Conservation (phyloP, 768 basidiomycete species). For the Mycena vitilis region DNA sequence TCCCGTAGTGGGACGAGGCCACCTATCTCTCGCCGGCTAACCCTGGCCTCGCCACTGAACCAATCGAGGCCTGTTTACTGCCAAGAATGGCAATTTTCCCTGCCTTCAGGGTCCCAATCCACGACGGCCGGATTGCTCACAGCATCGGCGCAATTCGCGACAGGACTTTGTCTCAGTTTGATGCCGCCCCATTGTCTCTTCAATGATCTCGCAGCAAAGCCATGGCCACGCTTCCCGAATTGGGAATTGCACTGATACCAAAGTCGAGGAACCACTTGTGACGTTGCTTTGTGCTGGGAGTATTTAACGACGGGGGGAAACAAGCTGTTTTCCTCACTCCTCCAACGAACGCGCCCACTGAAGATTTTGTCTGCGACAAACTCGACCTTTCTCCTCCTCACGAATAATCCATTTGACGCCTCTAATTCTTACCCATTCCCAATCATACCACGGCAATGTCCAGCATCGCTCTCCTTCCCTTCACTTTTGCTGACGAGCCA, state of each 20-base stretch:
- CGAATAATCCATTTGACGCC: neutral
- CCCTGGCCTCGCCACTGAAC: too few relatives aligned
- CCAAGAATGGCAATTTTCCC: neutral
- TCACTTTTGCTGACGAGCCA: neutral
- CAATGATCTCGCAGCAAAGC: too few relatives aligned
- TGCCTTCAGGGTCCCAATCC: neutral
- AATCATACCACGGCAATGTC: neutral
- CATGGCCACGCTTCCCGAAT: neutral
- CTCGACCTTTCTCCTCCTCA: neutral
- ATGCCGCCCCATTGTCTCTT: too few relatives aligned
- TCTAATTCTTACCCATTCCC: neutral
- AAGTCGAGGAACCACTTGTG: neutral
- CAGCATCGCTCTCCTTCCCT: neutral
- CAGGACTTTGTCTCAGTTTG: too few relatives aligned
- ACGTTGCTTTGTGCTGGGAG: neutral
- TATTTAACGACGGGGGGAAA: neutral
- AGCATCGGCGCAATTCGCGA: neutral
- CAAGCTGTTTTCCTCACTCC: neutral
- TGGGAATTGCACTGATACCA: neutral
- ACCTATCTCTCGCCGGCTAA: too few relatives aligned
- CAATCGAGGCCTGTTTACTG: too few relatives aligned
- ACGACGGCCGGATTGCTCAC: neutral
- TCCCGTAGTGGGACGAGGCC: too few relatives aligned
- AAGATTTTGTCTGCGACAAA: slow-evolving; percentile 4
- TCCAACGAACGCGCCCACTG: neutral